Conservation (phyloP, 352 stramenopile species). For the Globisporangium echinulatum region DNA sequence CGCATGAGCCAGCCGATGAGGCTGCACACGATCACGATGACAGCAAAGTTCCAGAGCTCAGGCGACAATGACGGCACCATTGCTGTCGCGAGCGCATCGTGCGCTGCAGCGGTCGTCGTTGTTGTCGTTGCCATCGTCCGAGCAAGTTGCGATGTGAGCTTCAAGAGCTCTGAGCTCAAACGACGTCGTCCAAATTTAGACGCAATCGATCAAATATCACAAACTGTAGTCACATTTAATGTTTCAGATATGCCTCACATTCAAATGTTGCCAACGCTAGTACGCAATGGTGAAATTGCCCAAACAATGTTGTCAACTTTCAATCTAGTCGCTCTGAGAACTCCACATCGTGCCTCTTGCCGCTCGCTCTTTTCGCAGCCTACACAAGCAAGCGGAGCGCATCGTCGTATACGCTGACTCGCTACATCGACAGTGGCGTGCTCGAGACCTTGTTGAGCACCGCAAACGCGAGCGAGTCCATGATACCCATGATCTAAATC, state of each 20-base stretch:
- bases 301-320: too few relatives aligned
- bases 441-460: constrained; percentile 43
- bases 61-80: constrained; percentile 21
- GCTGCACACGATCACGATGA: constrained; percentile 33
- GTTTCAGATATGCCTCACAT: too few relatives aligned
- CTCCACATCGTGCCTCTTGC: too few relatives aligned
- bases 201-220: too few relatives aligned
- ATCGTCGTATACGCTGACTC: neutral
- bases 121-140: neutral
- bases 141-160: neutral
- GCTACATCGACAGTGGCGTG: constrained; percentile 32
- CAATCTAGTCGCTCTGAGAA: too few relatives aligned
- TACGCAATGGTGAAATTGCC: too few relatives aligned
- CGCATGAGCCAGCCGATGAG: constrained; percentile 38
- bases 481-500: constrained; percentile 58
- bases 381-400: neutral
- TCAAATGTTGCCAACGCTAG: too few relatives aligned
- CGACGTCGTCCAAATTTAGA: too few relatives aligned
- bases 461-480: constrained; percentile 54
- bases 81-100: neutral
- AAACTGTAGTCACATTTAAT: too few relatives aligned
- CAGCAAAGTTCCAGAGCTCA: constrained; percentile 58
- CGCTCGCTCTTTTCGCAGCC: neutral
- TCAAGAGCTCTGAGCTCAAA: too few relatives aligned
- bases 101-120: neutral